Evolutionary conservation across 2,329 filamentous ascomycete genomes (phyloP), one percentile per base, ranked within the genome.

Genomic region (Niveomyces coronatus): DNA sequence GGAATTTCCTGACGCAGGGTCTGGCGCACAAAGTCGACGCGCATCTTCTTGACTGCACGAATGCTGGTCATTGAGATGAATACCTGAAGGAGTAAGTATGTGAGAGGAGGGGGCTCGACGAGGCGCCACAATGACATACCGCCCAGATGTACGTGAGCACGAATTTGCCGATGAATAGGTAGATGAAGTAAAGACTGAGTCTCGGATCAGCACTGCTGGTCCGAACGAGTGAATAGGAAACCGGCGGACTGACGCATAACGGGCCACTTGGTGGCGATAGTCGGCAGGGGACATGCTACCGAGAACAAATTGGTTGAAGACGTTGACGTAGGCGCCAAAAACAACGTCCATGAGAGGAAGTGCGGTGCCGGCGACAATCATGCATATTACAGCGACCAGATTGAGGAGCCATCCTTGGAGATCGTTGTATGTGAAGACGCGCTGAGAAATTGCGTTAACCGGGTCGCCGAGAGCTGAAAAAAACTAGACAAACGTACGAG

Each of bases 321-420:
- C 58, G 7, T 70, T 69, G 31, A 76, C 65, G 23, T 70, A 64
- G 26, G 56, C 55, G 46, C 73, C 73, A 50, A 78, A 74, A 6
- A 78, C 60, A 27, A 79, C 58, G 26, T 75, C 72, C 71, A 79
- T 76, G 23, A 76, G 47, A 0, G 72, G 73, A 6, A 73, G 46
- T 9, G 56, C 47, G 3, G 53, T 53, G 31, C 62, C 62, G 1
- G 61, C 46, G 7, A 50, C 57, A 14, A 65, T 47, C 54, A 62
- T 60, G 42, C 52, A 57, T 14, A 60, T 9, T 13, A 60, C 45
- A 16, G 62, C 58, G 14, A 61, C 37, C 15, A 30, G 34, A 35
- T 64, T 64, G 32, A 62, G 44, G 14, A 50, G 27, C 58, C 61
- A 65, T 38, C 61, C 61, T 4, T 47, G 13, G 5, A 44, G 40